Base-by-base conservation (phyloP, 2,329 filamentous ascomycete species). In the Torrubiella hemipterigena region DNA sequence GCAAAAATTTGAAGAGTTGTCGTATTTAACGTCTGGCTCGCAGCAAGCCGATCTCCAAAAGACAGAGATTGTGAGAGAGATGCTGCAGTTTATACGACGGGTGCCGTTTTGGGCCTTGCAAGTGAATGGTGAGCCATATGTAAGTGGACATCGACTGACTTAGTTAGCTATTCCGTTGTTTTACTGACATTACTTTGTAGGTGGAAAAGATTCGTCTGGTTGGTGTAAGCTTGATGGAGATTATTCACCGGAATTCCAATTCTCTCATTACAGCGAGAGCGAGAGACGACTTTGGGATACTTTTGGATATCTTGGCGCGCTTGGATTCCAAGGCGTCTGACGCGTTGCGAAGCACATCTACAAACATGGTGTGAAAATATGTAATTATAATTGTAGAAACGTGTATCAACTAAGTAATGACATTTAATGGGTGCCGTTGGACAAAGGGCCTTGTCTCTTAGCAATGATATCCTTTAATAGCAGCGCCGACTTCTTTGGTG, bases 311-410 rank as follows among this genome's bases (percentile, higher is more conserved):
- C 6, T 40, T 63, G 18, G 54, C 58, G 4, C 42, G 55, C 11
- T 40, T 63, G 5, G 56, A 63, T 26, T 61, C 58, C 0, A 61
- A 58, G 29, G 58, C 59, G 4, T 62, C 58, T 1, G 56, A 61
- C 43, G 51, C 56, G 2, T 38, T 63, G 4, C 47, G 48, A 29
- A 55, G 40, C 30, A 45, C 45, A 14, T 52, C 49, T 1, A 41
- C 38, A 16, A 31, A 32, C 34, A 37, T 39, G 12, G 19, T 32
- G 30, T 31, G 22, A 25, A 11, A 13, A 28, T 4, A 6, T 21
- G 9, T 13, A 13, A 19, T 4, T 23, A 13, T 7, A 26, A 8
- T 7, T 7, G 14, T n/a, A 23, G 11, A 22, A 27, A 22, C n/a
- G n/a, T 22, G 8, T 8, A 22, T 22, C 20, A 22, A 22, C 20